Percentiles rank a stretch among this genome's conserved stretches.
These are phyloP conservation scores for Cercophora samala DNA, from an alignment of 495 filamentous ascomycete genomes.

Conservation along the genomic window DNA sequence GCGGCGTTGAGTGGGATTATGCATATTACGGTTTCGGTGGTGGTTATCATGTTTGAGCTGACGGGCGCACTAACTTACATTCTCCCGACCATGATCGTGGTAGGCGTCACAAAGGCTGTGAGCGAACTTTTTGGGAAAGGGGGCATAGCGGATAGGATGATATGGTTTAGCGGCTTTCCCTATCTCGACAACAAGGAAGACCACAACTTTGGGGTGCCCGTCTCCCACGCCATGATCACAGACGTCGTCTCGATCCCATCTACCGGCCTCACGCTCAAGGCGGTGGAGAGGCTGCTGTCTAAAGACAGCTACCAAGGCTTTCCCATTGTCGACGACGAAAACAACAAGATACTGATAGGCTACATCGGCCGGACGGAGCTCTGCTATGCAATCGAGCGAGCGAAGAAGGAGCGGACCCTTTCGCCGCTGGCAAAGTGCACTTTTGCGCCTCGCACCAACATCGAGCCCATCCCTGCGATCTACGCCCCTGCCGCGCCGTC, in stretches of 20 bases:
- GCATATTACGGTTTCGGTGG: conserved; percentile 94
- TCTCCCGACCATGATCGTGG: conserved; percentile 96
- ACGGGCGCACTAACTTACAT: conserved; percentile 95
- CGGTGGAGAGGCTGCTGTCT: conserved; percentile 68
- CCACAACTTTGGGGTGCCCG: conserved; percentile 92
- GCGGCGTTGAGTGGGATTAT: conserved; percentile 98
- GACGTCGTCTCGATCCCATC: conserved; percentile 72
- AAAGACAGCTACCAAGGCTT: conserved; percentile 92
- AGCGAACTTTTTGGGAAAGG: conserved; percentile 89
- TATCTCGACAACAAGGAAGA: conserved; percentile 99
- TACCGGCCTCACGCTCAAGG: conserved; percentile 67
- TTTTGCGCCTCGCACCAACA: conserved; percentile 61
- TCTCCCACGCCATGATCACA: conserved; percentile 87
- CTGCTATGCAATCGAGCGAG: conserved; percentile 85
- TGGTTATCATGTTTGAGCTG: conserved; percentile 98
- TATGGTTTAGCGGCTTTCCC: conserved; percentile 98
- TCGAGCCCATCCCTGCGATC: conserved; percentile 26
- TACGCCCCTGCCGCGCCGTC: conserved; percentile 21
- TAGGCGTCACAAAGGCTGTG: conserved; percentile 94
- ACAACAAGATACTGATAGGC: conserved; percentile 70
- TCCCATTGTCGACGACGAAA: conserved; percentile 78
- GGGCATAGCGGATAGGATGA: conserved; percentile 97
- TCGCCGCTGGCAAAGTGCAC: conserved; percentile 64
- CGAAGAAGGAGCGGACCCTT: conserved; percentile 70
- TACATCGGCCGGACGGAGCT: conserved; percentile 96